phyloP scores from a whole-genome alignment of 371 early-diverging fungal species.

The Mucor velutinosus region DNA sequence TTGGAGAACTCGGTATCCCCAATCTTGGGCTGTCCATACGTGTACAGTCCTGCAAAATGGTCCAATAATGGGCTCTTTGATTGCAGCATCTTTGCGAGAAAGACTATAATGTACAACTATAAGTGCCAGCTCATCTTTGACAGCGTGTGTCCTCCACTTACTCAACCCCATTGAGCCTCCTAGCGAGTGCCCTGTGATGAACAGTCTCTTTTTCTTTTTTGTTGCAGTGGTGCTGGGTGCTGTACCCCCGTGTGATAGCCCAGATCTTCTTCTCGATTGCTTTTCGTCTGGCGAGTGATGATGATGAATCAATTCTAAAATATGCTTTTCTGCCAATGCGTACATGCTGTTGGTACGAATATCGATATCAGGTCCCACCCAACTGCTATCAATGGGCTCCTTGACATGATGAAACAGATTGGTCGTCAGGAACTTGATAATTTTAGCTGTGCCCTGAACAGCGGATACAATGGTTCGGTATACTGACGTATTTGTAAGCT shows the following conservation, averaged over 20 bases:
- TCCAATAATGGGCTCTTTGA: constrained; percentile 55
- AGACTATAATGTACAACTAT: constrained; percentile 29
- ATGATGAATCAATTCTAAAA: constrained; percentile 28
- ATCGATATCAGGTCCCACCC: constrained; percentile 41
- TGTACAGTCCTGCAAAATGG: constrained; percentile 60
- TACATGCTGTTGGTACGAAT: constrained; percentile 42
- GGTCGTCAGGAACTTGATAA: constrained; percentile 27
- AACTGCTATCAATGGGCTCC: constrained; percentile 50
- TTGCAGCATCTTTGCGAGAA: constrained; percentile 63
- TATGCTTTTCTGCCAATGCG: constrained; percentile 42
- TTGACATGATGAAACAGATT: constrained; percentile 43
- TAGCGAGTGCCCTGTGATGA: constrained; percentile 49
- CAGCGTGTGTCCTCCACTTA: constrained; percentile 17
- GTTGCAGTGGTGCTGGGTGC: neutral
- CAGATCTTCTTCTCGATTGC: constrained; percentile 11
- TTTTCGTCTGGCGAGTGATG: neutral
- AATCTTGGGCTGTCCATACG: constrained; percentile 62
- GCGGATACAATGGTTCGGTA: constrained; percentile 42
- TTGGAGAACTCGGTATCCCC: constrained; percentile 58
- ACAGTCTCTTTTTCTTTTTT: constrained; percentile 33
- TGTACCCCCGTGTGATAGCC: constrained; percentile 16
- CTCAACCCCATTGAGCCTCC: constrained; percentile 50
- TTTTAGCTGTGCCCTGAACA: constrained; percentile 32
- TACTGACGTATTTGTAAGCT: constrained; percentile 40
- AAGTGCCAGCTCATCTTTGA: neutral